Percentiles rank a stretch among this genome's conserved stretches.
Evolutionary conservation across 352 stramenopile species (phyloP).

Genomic region (Aphanomyces euteiches): DNA sequence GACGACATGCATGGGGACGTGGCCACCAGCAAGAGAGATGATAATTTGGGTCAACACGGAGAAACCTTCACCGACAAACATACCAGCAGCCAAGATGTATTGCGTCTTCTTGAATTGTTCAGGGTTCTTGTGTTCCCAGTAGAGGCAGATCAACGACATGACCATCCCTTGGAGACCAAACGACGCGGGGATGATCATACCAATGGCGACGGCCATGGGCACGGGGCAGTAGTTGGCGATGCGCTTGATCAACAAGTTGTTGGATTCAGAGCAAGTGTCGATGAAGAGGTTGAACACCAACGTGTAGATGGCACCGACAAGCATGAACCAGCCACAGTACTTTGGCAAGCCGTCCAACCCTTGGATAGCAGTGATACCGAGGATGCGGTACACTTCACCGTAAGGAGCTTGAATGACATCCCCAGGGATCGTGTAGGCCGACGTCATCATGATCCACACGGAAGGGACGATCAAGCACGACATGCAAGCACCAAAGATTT

Average conservation of each 20-base stretch:
- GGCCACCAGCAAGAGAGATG: conserved; percentile 13
- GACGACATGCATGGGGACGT: conserved; percentile 3
- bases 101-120: conserved; percentile 19
- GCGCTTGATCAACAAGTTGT: not conserved
- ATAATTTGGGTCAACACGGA: conserved; percentile 29
- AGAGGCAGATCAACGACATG: conserved; percentile 6
- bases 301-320: conserved; percentile 25
- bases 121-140: conserved; percentile 11
- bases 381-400: conserved; percentile 22
- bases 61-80: conserved; percentile 26
- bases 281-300: conserved; percentile 30
- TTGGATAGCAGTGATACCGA: conserved; percentile 21
- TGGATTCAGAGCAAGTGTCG: conserved; percentile 16
- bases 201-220: conserved; percentile 24
- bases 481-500: conserved; percentile 25
- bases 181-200: conserved; percentile 26
- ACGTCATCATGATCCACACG: conserved; percentile 20
- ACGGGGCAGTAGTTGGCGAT: conserved; percentile 25
- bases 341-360: conserved; percentile 6
- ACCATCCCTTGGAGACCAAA: conserved; percentile 24
- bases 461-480: conserved; percentile 24
- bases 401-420: conserved; percentile 10
- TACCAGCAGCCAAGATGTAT: conserved; percentile 27
- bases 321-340: conserved; percentile 25
- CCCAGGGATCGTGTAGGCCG: conserved; percentile 19